phyloP scores from a whole-genome alignment of 2,329 filamentous ascomycete species.

The Botrytis galanthina region DNA sequence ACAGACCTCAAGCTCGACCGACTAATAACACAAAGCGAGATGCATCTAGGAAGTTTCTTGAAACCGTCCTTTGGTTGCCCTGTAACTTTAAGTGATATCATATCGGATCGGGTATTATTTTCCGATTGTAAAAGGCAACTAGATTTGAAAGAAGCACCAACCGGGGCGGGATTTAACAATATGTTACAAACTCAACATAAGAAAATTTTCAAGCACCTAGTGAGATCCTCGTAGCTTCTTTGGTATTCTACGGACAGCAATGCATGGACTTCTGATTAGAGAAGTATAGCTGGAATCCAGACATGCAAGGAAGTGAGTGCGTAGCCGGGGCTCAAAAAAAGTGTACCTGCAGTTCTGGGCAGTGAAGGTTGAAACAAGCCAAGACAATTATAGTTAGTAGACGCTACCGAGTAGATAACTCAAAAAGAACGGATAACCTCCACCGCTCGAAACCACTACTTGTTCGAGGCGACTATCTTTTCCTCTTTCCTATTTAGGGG shows the following conservation, averaged over 20 bases:
- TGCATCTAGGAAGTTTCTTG: not conserved
- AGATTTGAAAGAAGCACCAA: not conserved
- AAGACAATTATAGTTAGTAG: not conserved
- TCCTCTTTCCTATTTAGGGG: conserved; percentile 1
- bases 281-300: not conserved
- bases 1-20: not conserved
- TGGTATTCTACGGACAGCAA: not conserved
- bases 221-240: conserved; percentile 5
- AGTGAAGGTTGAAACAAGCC: not conserved
- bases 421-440: not conserved
- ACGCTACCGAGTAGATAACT: conserved; percentile 3
- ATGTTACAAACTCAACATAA: not conserved
- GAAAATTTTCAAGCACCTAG: not conserved
- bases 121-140: not conserved
- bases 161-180: not conserved
- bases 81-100: not conserved
- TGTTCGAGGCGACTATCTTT: not conserved
- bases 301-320: not conserved
- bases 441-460: not conserved
- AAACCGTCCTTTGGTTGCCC: not conserved
- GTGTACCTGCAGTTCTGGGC: conserved; percentile 9
- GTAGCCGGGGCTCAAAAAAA: not conserved
- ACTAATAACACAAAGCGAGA: not conserved
- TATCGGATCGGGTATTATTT: not conserved
- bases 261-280: not conserved